Evolutionary conservation across 192 early-diverging fungal species (phyloP).

Genomic region (Podila clonocystis): DNA sequence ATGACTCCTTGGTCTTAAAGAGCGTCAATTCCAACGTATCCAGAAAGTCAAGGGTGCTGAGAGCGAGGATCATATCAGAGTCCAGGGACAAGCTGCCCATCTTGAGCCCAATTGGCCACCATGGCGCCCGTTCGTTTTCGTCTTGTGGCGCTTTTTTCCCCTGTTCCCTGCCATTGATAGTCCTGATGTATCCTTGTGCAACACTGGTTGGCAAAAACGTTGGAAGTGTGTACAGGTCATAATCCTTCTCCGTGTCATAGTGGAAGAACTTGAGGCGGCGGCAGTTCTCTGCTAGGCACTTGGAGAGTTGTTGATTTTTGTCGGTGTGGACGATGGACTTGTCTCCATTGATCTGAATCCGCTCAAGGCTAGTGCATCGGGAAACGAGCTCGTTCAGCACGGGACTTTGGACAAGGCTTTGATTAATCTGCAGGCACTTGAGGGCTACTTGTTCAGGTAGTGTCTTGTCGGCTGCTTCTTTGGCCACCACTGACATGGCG

Average conservation of each 20-base stretch:
- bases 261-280: not conserved
- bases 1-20: not conserved
- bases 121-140: not conserved
- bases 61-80: not conserved
- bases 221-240: not conserved
- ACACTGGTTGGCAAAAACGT: not conserved
- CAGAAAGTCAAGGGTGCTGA: not conserved
- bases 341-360: not conserved
- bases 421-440: not conserved
- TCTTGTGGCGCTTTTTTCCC: not conserved
- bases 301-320: not conserved
- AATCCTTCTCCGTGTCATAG: not conserved
- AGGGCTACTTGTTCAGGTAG: not conserved
- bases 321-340: not conserved
- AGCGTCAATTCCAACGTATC: not conserved
- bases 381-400: not conserved
- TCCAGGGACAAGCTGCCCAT: not conserved
- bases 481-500: not conserved
- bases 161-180: not conserved
- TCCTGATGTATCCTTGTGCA: not conserved
- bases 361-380: not conserved
- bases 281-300: not conserved
- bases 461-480: not conserved
- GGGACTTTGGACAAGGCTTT: not conserved
- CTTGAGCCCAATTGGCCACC: not conserved